phyloP scores from a whole-genome alignment of 164 flowering plant genomes.

The grape (Vitis vinifera) region ASM3070453v1 NC_081808.1:3690001-3690500 shows the following conservation, averaged over 20 bases:
- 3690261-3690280: conserved; percentile 8
- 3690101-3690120: no score
- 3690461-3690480: background rate
- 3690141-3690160: background rate
- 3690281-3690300: conserved; percentile 18
- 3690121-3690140: background rate
- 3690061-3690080: no score
- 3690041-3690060: no score
- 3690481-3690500: no score
- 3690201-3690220: background rate
- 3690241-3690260: conserved; percentile 18
- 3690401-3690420: conserved; percentile 31
- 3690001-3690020: no score
- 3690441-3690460: background rate
- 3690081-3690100: no score
- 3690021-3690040: no score
- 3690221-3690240: background rate
- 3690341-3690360: conserved; percentile 26
- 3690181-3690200: background rate
- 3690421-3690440: conserved; percentile 31
- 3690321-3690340: conserved; percentile 24
- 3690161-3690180: background rate
- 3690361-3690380: conserved; percentile 58
- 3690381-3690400: conserved; percentile 56
- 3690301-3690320: conserved; percentile 8